Evolutionary conservation across 768 basidiomycete genomes (phyloP).

Genomic region (Termitomyces titanicus): DNA sequence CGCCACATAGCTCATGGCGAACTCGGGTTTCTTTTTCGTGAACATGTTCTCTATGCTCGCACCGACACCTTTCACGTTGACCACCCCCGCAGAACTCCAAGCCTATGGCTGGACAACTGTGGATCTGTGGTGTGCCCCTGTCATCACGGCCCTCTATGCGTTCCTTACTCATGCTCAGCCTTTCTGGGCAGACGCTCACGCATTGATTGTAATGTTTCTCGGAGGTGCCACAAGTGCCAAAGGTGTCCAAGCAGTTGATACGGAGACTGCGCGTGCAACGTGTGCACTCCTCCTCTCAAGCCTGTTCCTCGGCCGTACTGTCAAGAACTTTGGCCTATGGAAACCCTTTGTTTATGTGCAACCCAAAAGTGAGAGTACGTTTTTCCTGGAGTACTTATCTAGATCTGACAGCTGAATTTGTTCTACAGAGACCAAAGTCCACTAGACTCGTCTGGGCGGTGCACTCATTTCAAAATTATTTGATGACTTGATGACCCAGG

Average conservation of each 20-base stretch:
- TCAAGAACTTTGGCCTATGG: conserved; percentile 55
- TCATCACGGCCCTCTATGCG: conserved; percentile 75
- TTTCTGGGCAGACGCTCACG: conserved; percentile 66
- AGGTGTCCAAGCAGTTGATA: conserved; percentile 48
- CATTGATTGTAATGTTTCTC: conserved; percentile 41
- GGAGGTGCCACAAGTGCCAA: conserved; percentile 33
- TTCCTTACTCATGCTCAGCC: conserved; percentile 85
- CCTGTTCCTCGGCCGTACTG: conserved; percentile 61
- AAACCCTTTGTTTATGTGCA: conserved; percentile 13
- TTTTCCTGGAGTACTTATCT: background rate
- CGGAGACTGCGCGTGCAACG: conserved; percentile 63
- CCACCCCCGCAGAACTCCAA: conserved; percentile 76
- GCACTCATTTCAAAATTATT: background rate
- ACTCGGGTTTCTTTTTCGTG: conserved; percentile 77
- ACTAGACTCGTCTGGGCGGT: background rate
- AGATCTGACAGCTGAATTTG: background rate
- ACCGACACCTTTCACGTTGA: conserved; percentile 61
- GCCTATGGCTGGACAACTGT: conserved; percentile 84
- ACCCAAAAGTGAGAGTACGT: conserved; percentile 12
- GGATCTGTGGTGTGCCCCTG: conserved; percentile 84
- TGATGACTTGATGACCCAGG: background rate
- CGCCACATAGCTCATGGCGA: conserved; percentile 55
- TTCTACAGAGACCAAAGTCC: conserved; percentile 4
- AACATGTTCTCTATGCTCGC: conserved; percentile 74
- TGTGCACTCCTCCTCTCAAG: conserved; percentile 64